Base-by-base conservation (phyloP, 169 alveolate genomes). In the Plasmodium chabaudi region DNA sequence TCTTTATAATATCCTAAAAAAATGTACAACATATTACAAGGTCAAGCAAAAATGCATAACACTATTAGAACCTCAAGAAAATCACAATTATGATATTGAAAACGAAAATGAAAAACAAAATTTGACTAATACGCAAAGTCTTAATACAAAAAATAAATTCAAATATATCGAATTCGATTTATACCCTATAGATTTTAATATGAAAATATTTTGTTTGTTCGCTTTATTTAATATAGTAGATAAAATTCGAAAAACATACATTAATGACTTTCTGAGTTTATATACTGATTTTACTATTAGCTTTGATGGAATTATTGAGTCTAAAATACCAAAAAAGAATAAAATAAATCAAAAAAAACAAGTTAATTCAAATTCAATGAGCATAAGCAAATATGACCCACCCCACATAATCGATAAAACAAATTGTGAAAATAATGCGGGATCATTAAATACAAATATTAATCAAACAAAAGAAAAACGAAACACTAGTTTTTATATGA, bases 401-500 rank as follows among this genome's bases (percentile, higher is more conserved):
- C n/a, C n/a, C n/a, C n/a, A n/a, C n/a, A n/a, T n/a, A n/a, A n/a
- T n/a, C n/a, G n/a, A n/a, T n/a, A n/a, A n/a, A n/a, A n/a, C n/a
- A n/a, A n/a, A n/a, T n/a, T n/a, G 17, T 44, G 51, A n/a, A 34
- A 13, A 2, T 19, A 42, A 69, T 7, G 9, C 63, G 15, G 64
- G 51, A 15, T 10, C 4, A 15, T 15, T 13, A 15, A 51, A 15
- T 12, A 51, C n/a, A 13, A 51, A 15, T 4, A 13, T 12, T 51
- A 13, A 13, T 0, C 59, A 15, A 15, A 15, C 6, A 15, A 59
- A 19, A 56, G 56, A 42, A 56, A 21, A 39, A 67, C 51, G 90
- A 59, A 82, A 82, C 63, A 82, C 90, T 17, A 53, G 84, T 15
- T 82, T 82, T 82, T 82, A 82, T 59, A 42, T 82, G 60, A 82